Conservation (phyloP, 2,329 filamentous ascomycete genomes). For the Neofusicoccum cordaticola region DNA sequence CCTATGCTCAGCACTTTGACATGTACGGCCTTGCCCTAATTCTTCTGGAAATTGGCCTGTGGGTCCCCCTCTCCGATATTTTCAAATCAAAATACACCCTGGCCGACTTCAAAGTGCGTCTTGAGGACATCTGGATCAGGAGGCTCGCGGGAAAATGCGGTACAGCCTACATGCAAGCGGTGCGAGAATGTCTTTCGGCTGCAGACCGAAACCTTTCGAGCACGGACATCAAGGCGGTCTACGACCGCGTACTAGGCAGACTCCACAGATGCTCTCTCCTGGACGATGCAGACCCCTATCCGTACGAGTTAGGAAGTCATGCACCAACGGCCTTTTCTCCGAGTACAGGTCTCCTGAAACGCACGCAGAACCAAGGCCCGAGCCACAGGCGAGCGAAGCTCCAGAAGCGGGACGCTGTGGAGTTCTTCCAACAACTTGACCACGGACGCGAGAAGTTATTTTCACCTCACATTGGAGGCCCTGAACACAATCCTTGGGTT, state of each 20-base stretch:
- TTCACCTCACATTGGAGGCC: neutral
- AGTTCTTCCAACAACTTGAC: neutral
- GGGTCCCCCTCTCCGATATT: conserved; percentile 63
- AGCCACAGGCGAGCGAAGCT: neutral
- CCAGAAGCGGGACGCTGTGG: neutral
- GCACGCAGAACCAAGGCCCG: neutral
- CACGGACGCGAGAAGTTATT: neutral
- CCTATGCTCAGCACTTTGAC: conserved; percentile 48
- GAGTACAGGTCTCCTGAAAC: neutral
- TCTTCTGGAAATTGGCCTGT: conserved; percentile 71
- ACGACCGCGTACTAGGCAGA: conserved; percentile 46
- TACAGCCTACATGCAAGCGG: conserved; percentile 71
- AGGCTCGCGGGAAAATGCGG: conserved; percentile 67
- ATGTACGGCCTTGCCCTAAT: conserved; percentile 72
- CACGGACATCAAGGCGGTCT: conserved; percentile 30
- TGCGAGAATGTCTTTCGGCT: conserved; percentile 69
- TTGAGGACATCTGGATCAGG: conserved; percentile 64
- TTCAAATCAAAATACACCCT: conserved; percentile 60
- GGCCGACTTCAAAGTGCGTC: conserved; percentile 59
- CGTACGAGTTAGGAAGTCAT: neutral
- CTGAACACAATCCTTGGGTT: neutral
- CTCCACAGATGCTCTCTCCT: conserved; percentile 39
- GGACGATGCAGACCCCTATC: conserved; percentile 22
- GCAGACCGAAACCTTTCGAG: conserved; percentile 50
- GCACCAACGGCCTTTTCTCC: neutral